Evolutionary conservation across 2,329 filamentous ascomycete genomes (phyloP).

Genomic region (Alternaria rosae): DNA sequence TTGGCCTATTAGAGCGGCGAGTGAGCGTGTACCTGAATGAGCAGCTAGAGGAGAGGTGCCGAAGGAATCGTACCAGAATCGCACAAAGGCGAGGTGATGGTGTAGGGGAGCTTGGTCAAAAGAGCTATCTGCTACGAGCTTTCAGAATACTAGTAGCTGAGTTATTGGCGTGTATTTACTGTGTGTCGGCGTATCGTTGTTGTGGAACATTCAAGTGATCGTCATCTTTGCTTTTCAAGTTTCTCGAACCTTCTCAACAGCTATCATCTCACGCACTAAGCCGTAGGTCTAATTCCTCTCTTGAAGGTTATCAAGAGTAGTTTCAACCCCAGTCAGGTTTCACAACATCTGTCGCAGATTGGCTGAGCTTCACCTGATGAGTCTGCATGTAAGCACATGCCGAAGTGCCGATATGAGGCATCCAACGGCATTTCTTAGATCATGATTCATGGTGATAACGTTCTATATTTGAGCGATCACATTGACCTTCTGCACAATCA

Average conservation of each 20-base stretch:
- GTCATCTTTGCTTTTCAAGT: background rate
- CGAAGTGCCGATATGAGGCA: conserved; percentile 14
- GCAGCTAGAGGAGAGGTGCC: background rate
- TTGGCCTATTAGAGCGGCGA: conserved; percentile 12
- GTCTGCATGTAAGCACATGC: conserved; percentile 1
- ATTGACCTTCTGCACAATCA: background rate
- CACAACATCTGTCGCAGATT: background rate
- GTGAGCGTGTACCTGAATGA: conserved; percentile 9
- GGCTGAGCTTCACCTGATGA: background rate
- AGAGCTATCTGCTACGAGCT: background rate
- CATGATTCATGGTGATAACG: background rate
- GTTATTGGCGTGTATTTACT: background rate
- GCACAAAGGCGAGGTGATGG: background rate
- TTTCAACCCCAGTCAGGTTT: background rate
- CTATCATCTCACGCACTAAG: background rate
- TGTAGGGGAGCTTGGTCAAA: background rate
- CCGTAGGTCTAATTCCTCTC: background rate
- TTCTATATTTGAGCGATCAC: background rate
- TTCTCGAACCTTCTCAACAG: background rate
- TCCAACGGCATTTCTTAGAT: background rate
- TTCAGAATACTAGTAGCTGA: fast-evolving
- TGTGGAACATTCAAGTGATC: background rate
- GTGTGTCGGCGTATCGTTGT: background rate
- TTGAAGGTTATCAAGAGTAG: background rate
- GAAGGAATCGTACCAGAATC: background rate